phyloP scores from a whole-genome alignment of 805 yeast species.

The Saccharomycopsis capsularis region DNA sequence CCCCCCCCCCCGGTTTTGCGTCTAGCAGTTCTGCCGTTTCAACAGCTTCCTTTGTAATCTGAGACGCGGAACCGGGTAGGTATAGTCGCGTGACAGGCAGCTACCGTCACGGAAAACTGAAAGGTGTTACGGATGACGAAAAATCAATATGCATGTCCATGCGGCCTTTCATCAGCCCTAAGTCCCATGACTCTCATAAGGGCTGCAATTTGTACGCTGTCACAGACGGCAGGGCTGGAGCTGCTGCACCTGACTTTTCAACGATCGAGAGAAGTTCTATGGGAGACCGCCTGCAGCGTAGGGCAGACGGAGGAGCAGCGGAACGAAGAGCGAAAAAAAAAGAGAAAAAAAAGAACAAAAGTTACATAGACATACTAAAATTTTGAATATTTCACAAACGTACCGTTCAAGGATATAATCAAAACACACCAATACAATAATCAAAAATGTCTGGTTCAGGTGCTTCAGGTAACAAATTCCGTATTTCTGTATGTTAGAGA shows the following conservation, averaged over 20 bases:
- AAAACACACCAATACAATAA: conserved; percentile 6
- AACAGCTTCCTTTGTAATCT: no score
- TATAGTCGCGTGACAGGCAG: no score
- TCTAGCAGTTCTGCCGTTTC: no score
- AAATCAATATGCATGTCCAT: no score
- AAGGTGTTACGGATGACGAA: no score
- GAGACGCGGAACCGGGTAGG: no score
- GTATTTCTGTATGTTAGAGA: conserved; percentile 97
- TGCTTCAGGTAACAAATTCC: conserved; percentile 99
- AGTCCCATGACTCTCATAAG: no score
- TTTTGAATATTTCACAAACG: no score
- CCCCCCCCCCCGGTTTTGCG: no score
- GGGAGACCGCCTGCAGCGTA: not conserved
- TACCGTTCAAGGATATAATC: not conserved
- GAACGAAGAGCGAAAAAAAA: not conserved
- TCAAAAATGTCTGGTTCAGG: conserved; percentile 78
- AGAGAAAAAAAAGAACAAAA: conserved; percentile 4
- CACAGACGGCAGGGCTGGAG: not conserved
- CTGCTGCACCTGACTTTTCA: not conserved
- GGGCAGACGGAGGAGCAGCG: not conserved
- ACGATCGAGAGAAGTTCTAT: not conserved
- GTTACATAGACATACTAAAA: no score
- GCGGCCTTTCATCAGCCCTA: no score
- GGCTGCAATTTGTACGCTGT: not conserved
- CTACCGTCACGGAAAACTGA: no score